phyloP scores from a whole-genome alignment of 257 asterid genomes.

The Solanum paucissectum region DNA sequence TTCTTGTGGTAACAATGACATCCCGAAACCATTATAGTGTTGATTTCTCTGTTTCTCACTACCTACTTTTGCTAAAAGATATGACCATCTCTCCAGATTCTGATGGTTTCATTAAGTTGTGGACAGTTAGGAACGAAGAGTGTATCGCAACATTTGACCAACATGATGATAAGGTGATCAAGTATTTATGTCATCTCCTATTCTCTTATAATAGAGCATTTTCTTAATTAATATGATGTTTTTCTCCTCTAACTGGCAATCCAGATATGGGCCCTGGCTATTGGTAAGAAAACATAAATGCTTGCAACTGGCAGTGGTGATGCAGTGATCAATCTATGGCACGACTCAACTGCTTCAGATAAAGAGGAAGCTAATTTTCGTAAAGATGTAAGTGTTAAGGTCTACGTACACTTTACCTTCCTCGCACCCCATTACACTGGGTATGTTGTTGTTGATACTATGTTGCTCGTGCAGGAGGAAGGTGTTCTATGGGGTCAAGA shows the following conservation, averaged over 20 bases:
- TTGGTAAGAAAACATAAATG: conserved; percentile 88
- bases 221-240: not conserved
- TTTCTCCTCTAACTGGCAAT: not conserved
- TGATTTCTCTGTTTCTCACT: not conserved
- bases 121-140: conserved; percentile 85
- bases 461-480: conserved; percentile 59
- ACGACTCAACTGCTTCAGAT: conserved; percentile 77
- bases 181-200: not conserved
- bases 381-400: conserved; percentile 51
- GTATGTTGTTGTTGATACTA: not conserved
- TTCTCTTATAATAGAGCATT: not conserved
- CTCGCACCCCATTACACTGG: too few relatives aligned
- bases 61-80: not conserved
- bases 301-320: conserved; percentile 92
- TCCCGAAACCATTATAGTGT: not conserved
- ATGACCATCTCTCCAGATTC: conserved; percentile 42
- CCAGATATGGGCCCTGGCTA: conserved; percentile 92
- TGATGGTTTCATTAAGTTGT: conserved; percentile 91
- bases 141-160: conserved; percentile 88
- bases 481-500: conserved; percentile 77
- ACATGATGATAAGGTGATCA: conserved; percentile 82
- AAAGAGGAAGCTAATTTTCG: conserved; percentile 83
- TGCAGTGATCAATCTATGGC: conserved; percentile 90
- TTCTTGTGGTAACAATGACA: conserved; percentile 64
- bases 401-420: too few relatives aligned